phyloP scores from a whole-genome alignment of 805 yeast genomes.

The Tetrapisispora fleetii region DNA sequence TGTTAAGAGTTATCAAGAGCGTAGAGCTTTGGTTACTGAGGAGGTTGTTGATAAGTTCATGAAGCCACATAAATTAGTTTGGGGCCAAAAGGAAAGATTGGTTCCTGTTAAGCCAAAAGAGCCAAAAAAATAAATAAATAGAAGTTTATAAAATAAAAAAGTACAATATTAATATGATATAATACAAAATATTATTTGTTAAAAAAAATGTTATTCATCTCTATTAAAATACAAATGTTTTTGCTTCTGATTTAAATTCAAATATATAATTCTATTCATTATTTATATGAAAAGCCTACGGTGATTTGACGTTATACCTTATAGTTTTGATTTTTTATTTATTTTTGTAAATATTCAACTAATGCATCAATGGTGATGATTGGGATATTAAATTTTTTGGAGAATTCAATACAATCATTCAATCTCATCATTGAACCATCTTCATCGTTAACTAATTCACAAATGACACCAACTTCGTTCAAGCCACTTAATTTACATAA shows the following conservation, averaged over 20 bases:
- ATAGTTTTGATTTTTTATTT: not conserved
- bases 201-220: not conserved
- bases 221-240: too few species aligned
- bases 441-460: conserved; percentile 86
- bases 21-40: conserved; percentile 57
- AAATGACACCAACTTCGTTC: conserved; percentile 81
- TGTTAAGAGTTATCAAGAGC: conserved; percentile 73
- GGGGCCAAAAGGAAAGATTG: conserved; percentile 63
- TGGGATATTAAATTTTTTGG: conserved; percentile 50
- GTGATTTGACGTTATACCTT: not conserved
- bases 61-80: conserved; percentile 73
- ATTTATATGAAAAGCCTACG: not conserved
- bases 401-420: conserved; percentile 70
- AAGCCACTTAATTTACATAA: conserved; percentile 67
- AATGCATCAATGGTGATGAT: conserved; percentile 72
- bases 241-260: too few species aligned
- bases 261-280: too few species aligned
- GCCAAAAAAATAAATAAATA: conserved; percentile 26
- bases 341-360: conserved; percentile 38
- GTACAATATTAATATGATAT: not conserved
- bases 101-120: conserved; percentile 57
- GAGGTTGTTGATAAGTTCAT: conserved; percentile 56
- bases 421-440: conserved; percentile 95
- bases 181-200: not conserved
- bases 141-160: not conserved